A percentile compares a stretch with the other conserved stretches of the same genome.
Conservation (phyloP, 1,284 basidiomycete genomes). For the Leccinum angustisporum region DNA sequence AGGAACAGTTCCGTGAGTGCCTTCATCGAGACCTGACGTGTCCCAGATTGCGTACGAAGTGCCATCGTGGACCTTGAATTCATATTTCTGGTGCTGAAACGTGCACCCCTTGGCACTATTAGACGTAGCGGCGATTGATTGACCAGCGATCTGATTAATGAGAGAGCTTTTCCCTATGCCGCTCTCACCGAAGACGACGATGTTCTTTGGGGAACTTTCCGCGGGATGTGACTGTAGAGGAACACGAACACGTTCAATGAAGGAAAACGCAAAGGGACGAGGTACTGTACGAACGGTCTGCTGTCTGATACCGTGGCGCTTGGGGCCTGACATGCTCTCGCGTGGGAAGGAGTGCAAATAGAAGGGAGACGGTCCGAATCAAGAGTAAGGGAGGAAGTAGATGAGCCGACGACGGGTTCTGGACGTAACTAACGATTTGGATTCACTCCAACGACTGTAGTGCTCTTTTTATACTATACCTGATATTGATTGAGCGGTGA, state of each 20-base stretch:
- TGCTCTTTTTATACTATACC: constrained; percentile 22
- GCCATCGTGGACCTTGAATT: constrained; percentile 23
- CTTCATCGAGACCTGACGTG: constrained; percentile 33
- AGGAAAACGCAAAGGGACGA: neutral
- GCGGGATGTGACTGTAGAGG: constrained; percentile 10
- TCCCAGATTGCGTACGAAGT: constrained; percentile 29
- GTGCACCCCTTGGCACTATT: constrained; percentile 31
- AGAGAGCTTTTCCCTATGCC: constrained; percentile 34
- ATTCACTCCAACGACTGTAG: constrained; percentile 5
- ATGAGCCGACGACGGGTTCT: constrained; percentile 2
- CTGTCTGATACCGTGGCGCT: constrained; percentile 3
- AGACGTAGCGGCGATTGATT: constrained; percentile 30
- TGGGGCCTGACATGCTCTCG: constrained; percentile 19
- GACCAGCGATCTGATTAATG: constrained; percentile 34
- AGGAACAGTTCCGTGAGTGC: constrained; percentile 28
- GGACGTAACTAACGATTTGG: constrained; percentile 1
- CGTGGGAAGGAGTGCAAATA: neutral
- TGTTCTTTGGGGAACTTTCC: constrained; percentile 18
- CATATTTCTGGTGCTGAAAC: constrained; percentile 30
- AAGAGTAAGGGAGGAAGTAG: neutral
- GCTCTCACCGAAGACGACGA: constrained; percentile 32
- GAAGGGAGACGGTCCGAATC: neutral
- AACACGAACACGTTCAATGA: constrained; percentile 2
- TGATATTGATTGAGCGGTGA: too few relatives aligned
- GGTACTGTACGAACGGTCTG: constrained; percentile 14